A percentile compares a stretch with the other conserved stretches of the same genome.
phyloP scores from a whole-genome alignment of 2,329 filamentous ascomycete species.

The Ceratocystis cubensis region DNA sequence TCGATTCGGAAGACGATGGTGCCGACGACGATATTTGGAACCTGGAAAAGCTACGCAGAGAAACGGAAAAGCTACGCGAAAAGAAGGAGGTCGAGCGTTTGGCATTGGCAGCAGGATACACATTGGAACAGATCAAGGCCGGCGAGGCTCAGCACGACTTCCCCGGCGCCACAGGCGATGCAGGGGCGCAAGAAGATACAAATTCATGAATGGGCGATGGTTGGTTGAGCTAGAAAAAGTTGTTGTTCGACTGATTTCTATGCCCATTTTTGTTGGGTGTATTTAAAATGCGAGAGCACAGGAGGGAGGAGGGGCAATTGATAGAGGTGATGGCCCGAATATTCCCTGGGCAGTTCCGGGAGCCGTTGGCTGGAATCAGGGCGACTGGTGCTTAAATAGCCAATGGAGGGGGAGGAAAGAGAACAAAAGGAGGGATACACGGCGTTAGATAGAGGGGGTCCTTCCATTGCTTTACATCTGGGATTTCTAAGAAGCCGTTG shows the following conservation, averaged over 20 bases:
- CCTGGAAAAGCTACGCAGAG: conserved; percentile 64
- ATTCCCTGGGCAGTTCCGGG: conserved; percentile 11
- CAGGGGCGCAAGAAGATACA: background rate
- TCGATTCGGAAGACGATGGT: conserved; percentile 50
- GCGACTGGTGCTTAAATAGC: conserved; percentile 4
- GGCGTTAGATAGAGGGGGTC: conserved; percentile 3
- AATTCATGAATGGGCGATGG: background rate
- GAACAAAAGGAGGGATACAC: background rate
- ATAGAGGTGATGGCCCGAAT: conserved; percentile 11
- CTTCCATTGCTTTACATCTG: background rate
- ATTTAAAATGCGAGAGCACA: background rate
- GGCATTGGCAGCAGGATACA: conserved; percentile 21
- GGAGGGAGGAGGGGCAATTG: background rate
- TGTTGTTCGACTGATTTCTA: background rate
- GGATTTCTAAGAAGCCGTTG: background rate
- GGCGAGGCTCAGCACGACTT: conserved; percentile 19
- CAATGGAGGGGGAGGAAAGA: background rate
- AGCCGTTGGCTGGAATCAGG: conserved; percentile 4
- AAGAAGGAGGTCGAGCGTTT: conserved; percentile 61
- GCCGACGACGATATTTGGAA: conserved; percentile 53
- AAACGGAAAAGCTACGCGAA: conserved; percentile 66
- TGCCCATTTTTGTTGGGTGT: background rate
- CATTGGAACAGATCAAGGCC: conserved; percentile 18
- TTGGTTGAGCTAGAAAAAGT: background rate
- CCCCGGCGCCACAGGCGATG: conserved; percentile 19